These are phyloP conservation scores for Penicillium verrucosum DNA, from an alignment of 2,329 filamentous ascomycete genomes.

Conservation along the genomic window DNA sequence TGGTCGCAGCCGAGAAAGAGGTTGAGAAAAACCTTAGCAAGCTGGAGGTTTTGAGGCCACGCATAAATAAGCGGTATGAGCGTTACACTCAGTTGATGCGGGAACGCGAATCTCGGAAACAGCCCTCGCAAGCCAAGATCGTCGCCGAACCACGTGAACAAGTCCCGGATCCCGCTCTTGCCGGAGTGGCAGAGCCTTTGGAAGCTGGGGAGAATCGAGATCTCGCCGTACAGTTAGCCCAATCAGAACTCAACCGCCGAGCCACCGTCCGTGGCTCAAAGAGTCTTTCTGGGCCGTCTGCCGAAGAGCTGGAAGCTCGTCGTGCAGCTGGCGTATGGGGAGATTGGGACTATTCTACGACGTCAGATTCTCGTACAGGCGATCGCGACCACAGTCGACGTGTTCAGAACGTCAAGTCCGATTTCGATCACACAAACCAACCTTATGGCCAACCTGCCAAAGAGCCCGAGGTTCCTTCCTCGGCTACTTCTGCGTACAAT, in stretches of 20 bases:
- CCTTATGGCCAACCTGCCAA: conserved; percentile 4
- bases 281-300: conserved; percentile 46
- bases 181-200: conserved; percentile 58
- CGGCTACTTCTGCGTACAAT: conserved; percentile 35
- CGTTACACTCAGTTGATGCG: conserved; percentile 58
- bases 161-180: conserved; percentile 57
- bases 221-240: conserved; percentile 72
- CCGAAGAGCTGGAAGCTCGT: conserved; percentile 55
- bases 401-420: conserved; percentile 51
- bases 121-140: conserved; percentile 17
- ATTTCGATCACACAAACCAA: conserved; percentile 30
- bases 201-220: conserved; percentile 70
- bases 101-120: conserved; percentile 45
- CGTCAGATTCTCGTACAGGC: conserved; percentile 31
- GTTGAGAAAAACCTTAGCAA: conserved; percentile 64
- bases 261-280: conserved; percentile 59
- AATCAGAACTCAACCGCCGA: conserved; percentile 66
- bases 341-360: conserved; percentile 49
- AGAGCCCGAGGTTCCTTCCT: conserved; percentile 12
- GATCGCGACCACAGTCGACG: conserved; percentile 50
- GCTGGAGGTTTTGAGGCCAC: conserved; percentile 75
- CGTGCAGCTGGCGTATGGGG: conserved; percentile 54
- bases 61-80: conserved; percentile 69
- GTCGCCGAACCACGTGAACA: conserved; percentile 17
- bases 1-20: conserved; percentile 58